Evolutionary conservation across 2,329 filamentous ascomycete genomes (phyloP).

Genomic region (Epichloe typhina): DNA sequence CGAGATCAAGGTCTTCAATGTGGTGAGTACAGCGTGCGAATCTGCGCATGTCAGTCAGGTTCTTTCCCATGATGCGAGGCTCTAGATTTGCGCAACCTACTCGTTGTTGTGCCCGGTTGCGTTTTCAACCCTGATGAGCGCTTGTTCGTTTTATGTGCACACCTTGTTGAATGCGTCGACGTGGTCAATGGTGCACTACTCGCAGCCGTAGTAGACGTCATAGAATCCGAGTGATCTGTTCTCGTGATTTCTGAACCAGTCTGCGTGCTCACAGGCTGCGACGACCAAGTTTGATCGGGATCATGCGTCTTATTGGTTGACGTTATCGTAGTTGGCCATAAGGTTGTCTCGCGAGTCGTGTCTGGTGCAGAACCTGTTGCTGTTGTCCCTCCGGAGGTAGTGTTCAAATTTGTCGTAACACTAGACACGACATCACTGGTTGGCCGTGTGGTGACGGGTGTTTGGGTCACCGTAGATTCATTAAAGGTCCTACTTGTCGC

Average conservation of each 20-base stretch:
- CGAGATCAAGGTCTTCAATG: slow-evolving; percentile 6
- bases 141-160: not conserved
- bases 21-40: slow-evolving; percentile 3
- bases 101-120: not conserved
- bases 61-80: not conserved
- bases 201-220: not conserved
- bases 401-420: not conserved
- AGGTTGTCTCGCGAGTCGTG: not conserved
- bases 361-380: not conserved
- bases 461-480: not conserved
- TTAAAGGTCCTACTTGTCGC: not conserved
- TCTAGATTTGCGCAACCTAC: not conserved
- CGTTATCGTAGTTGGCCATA: not conserved
- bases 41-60: not conserved
- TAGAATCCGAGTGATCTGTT: not conserved
- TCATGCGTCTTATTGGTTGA: not conserved
- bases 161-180: not conserved
- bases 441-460: not conserved
- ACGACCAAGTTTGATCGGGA: not conserved
- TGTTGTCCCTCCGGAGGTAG: not conserved
- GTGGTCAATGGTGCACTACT: not conserved
- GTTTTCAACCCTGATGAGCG: not conserved
- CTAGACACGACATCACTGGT: not conserved
- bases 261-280: not conserved
- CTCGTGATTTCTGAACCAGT: not conserved